Evolutionary conservation across 192 early-diverging fungal genomes (phyloP).

Genomic region (Diversispora epigaea): DNA sequence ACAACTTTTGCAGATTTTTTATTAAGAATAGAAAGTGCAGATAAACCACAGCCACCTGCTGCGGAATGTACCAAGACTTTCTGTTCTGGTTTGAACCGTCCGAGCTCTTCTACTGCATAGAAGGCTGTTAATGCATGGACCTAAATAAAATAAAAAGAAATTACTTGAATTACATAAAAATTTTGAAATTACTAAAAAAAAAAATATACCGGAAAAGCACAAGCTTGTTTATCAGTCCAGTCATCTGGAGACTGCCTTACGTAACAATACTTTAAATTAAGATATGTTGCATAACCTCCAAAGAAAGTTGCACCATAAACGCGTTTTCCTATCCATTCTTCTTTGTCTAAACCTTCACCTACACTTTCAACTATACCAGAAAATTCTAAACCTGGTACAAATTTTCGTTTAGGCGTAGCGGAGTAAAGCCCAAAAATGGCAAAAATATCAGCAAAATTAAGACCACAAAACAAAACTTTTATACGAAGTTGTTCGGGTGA

Average conservation of each 20-base stretch:
- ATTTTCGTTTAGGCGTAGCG: conserved; percentile 17
- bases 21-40: conserved; percentile 20
- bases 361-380: conserved; percentile 25
- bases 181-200: conserved; percentile 8
- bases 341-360: conserved; percentile 8
- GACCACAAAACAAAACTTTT: background rate
- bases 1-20: conserved; percentile 24
- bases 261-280: conserved; percentile 5
- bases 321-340: conserved; percentile 28
- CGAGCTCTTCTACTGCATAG: conserved; percentile 25
- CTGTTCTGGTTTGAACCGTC: background rate
- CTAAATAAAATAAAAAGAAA: background rate
- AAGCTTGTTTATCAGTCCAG: conserved; percentile 30
- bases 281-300: conserved; percentile 24
- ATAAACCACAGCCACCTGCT: conserved; percentile 11
- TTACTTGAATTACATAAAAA: background rate
- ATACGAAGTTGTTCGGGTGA: conserved; percentile 7
- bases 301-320: conserved; percentile 30
- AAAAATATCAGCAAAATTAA: conserved; percentile 27
- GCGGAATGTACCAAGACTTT: conserved; percentile 28
- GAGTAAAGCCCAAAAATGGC: conserved; percentile 14
- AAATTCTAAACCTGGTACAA: conserved; percentile 30
- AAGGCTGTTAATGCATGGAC: conserved; percentile 30
- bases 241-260: conserved; percentile 11
- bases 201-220: conserved; percentile 25